These are phyloP conservation scores for Plasmodium gaboni DNA, from an alignment of 169 alveolate genomes.

Conservation along the genomic window DNA sequence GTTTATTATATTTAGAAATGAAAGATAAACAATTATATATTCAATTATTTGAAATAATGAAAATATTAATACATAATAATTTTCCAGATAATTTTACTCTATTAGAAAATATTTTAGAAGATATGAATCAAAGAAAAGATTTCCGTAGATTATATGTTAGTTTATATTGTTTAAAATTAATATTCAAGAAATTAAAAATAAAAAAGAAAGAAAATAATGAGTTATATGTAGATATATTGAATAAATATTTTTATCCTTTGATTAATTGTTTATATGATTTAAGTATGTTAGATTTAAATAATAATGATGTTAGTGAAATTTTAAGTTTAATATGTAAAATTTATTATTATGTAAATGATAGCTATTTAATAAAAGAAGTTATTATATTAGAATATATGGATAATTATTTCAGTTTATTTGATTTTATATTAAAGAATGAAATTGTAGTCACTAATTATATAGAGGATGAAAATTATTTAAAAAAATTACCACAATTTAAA, in stretches of 20 bases:
- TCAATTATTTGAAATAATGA: slow-evolving; percentile 61
- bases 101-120: slow-evolving; percentile 46
- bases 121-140: slow-evolving; percentile 68
- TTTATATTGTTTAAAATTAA: slow-evolving; percentile 53
- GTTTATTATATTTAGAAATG: slow-evolving; percentile 44
- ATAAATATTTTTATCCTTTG: slow-evolving; percentile 58
- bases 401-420: slow-evolving; percentile 60
- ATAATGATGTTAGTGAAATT: slow-evolving; percentile 54
- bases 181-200: slow-evolving; percentile 61
- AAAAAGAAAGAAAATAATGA: slow-evolving; percentile 52
- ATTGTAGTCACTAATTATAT: slow-evolving; percentile 34
- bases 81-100: slow-evolving; percentile 36
- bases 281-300: slow-evolving; percentile 49
- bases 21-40: slow-evolving; percentile 56
- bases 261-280: slow-evolving; percentile 62
- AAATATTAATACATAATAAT: slow-evolving; percentile 42
- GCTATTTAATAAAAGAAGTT: slow-evolving; percentile 45
- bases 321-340: slow-evolving; percentile 56
- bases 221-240: slow-evolving; percentile 50
- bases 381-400: slow-evolving; percentile 63
- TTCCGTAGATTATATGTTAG: slow-evolving; percentile 44
- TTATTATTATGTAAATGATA: slow-evolving; percentile 60
- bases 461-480: slow-evolving; percentile 55
- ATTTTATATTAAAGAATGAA: slow-evolving; percentile 58
- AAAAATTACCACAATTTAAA: slow-evolving; percentile 59